phyloP scores from a whole-genome alignment of 192 early-diverging fungal species.

The Coemansia sp. region DNA sequence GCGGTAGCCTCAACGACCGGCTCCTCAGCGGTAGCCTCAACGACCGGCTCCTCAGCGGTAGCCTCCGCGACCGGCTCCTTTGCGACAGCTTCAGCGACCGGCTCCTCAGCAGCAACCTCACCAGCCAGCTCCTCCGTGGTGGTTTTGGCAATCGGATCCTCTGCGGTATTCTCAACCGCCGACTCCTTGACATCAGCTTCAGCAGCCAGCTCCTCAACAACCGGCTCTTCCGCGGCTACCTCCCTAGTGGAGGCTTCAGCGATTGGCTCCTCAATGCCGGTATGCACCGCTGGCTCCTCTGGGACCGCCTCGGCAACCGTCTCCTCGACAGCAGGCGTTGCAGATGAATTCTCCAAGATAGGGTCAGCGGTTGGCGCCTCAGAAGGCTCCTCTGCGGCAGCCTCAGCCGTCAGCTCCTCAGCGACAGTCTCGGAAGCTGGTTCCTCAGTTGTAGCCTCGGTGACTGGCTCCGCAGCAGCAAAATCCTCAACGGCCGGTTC shows the following conservation, averaged over 20 bases:
- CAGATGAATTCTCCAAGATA: neutral
- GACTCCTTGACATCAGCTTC: neutral
- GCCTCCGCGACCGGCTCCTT: neutral
- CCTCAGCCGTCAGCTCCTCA: neutral
- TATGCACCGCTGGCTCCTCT: neutral
- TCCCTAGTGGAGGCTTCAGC: conserved; percentile 1
- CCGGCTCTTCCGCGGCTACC: neutral
- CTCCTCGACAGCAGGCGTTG: neutral
- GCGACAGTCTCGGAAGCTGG: neutral
- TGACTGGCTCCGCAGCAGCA: neutral
- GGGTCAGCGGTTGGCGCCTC: too few relatives aligned
- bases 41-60: neutral
- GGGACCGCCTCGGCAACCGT: neutral
- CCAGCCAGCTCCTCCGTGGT: neutral
- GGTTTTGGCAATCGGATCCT: too few relatives aligned
- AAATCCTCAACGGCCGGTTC: neutral
- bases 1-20: neutral
- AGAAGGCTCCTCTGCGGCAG: too few relatives aligned
- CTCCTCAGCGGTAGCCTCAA: neutral
- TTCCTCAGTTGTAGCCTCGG: neutral
- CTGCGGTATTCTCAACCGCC: too few relatives aligned
- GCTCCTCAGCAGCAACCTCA: neutral
- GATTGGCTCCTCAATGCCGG: neutral
- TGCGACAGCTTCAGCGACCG: neutral
- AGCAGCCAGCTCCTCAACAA: neutral